A percentile compares a stretch with the other conserved stretches of the same genome.
Conservation (phyloP, 1,284 basidiomycete genomes). For the Rhodotorula sp. region DNA sequence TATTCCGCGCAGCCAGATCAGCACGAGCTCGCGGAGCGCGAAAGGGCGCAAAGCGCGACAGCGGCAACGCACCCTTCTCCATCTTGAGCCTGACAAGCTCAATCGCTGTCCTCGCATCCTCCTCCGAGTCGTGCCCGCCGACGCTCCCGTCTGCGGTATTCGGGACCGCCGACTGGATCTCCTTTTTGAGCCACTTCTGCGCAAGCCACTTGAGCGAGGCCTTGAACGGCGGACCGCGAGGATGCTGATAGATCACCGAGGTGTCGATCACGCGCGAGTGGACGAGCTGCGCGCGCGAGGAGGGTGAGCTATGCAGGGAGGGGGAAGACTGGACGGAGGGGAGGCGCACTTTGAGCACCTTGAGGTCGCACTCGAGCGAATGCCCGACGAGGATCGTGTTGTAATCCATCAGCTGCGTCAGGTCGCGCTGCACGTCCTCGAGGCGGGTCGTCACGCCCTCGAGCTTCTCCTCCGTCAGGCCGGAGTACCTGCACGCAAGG, state of each 20-base stretch:
- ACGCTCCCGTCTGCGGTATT: slow-evolving; percentile 55
- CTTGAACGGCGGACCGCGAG: slow-evolving; percentile 83
- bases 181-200: slow-evolving; percentile 80
- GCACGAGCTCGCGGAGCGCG: not conserved
- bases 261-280: slow-evolving; percentile 85
- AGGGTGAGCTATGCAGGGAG: not conserved
- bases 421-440: slow-evolving; percentile 68
- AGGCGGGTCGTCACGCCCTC: slow-evolving; percentile 70
- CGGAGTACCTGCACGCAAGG: slow-evolving; percentile 69
- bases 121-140: slow-evolving; percentile 81
- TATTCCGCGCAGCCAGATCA: not conserved
- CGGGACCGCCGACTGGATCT: slow-evolving; percentile 64
- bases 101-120: slow-evolving; percentile 82
- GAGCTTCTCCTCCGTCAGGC: slow-evolving; percentile 76
- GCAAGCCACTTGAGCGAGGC: slow-evolving; percentile 89
- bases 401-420: slow-evolving; percentile 58
- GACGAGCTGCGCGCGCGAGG: slow-evolving; percentile 20
- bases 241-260: slow-evolving; percentile 81
- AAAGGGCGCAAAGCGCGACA: not conserved
- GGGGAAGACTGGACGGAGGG: not conserved
- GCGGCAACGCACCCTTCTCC: slow-evolving; percentile 60
- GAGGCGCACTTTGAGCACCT: slow-evolving; percentile 73
- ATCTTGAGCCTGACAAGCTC: slow-evolving; percentile 80
- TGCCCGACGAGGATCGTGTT: slow-evolving; percentile 86
- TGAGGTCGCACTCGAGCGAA: slow-evolving; percentile 86